phyloP scores from a whole-genome alignment of 1,284 basidiomycete species.

The Cutaneotrichosporon dermatis region DNA sequence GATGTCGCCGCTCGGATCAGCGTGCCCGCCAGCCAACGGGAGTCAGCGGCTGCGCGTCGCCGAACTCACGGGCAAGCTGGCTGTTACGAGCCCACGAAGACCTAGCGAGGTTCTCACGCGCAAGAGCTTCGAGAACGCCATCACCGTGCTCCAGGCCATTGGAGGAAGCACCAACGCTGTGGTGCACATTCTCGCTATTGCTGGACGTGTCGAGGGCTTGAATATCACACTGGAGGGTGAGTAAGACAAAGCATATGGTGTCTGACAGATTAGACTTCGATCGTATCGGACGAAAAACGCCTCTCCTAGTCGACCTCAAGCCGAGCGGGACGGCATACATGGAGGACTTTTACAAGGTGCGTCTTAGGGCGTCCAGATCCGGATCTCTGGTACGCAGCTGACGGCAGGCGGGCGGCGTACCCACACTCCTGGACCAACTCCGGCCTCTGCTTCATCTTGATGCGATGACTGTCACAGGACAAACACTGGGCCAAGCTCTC shows the following conservation, averaged over 20 bases:
- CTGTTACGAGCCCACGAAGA: conserved; percentile 22
- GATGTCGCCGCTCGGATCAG: conserved; percentile 41
- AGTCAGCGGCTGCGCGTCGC: conserved; percentile 41
- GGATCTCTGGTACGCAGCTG: neutral
- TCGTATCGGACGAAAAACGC: conserved; percentile 45
- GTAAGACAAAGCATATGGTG: neutral
- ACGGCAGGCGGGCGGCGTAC: conserved; percentile 48
- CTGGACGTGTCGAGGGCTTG: conserved; percentile 45
- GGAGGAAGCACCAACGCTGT: conserved; percentile 52
- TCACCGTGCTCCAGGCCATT: conserved; percentile 49
- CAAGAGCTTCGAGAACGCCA: conserved; percentile 51
- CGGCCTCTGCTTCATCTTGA: conserved; percentile 34
- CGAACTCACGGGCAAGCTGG: conserved; percentile 34
- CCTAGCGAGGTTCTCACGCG: conserved; percentile 49
- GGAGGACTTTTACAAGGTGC: conserved; percentile 49
- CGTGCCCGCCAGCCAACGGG: conserved; percentile 40
- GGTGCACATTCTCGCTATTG: conserved; percentile 51
- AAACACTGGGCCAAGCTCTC: conserved; percentile 39
- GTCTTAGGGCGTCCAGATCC: neutral
- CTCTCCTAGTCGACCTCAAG: conserved; percentile 51
- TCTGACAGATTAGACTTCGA: conserved; percentile 38
- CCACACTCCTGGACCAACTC: conserved; percentile 33
- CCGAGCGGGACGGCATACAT: conserved; percentile 50
- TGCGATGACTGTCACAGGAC: conserved; percentile 43
- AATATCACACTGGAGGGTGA: conserved; percentile 47